Conservation (phyloP, 2,329 filamentous ascomycete species). For the Gaeumannomyces sp. region DNA sequence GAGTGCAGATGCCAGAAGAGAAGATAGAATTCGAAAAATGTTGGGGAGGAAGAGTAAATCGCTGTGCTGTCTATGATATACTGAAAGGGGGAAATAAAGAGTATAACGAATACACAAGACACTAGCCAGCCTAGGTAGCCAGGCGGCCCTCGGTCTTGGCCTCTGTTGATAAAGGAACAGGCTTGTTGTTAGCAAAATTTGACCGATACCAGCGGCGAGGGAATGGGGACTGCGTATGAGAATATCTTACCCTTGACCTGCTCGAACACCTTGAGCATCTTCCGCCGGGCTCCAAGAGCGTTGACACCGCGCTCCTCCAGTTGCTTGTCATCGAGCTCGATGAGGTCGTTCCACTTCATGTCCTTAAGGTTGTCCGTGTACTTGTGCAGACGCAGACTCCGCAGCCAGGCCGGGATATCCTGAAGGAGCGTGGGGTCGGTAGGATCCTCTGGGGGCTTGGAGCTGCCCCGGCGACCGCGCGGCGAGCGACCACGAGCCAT, state of each 20-base stretch:
- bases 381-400: constrained; percentile 92
- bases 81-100: not conserved
- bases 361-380: constrained; percentile 98
- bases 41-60: constrained; percentile 2
- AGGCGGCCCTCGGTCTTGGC: constrained; percentile 9
- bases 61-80: constrained; percentile 6
- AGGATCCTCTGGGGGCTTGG: constrained; percentile 95
- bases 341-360: constrained; percentile 88
- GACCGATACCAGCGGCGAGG: not conserved
- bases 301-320: constrained; percentile 91
- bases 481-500: constrained; percentile 87
- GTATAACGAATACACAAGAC: not conserved
- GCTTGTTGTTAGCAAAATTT: not conserved
- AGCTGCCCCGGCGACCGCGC: constrained; percentile 84
- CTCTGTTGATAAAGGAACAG: not conserved
- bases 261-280: constrained; percentile 99
- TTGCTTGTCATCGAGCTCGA: constrained; percentile 88
- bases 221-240: not conserved
- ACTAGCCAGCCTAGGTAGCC: not conserved
- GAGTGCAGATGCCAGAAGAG: not conserved
- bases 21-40: not conserved
- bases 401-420: constrained; percentile 93
- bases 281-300: constrained; percentile 86
- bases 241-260: constrained; percentile 68
- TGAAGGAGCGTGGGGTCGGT: constrained; percentile 85